Evolutionary conservation across 2,329 filamentous ascomycete genomes (phyloP), one percentile per base, ranked within the genome.

Genomic region (Aspergillus felis): DNA sequence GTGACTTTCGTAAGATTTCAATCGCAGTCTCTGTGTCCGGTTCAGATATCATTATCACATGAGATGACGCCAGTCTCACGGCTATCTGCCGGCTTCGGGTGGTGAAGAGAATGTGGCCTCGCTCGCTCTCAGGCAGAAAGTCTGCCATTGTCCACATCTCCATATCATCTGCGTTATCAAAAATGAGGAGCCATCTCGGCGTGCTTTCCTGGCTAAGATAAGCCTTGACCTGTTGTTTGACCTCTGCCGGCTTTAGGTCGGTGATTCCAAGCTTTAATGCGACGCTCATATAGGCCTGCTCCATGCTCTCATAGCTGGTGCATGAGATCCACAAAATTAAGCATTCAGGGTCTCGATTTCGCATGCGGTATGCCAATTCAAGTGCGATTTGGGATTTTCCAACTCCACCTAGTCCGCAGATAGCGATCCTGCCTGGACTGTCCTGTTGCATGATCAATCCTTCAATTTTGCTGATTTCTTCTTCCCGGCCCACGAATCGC

Each of bases 291-390:
- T 52, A 64, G 1, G 54, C 54, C 35, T 66, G 58, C n/a, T 66
- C 57, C 44, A 66, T 28, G 3, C 17, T 60, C 24, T 50, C 61
- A 6, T 53, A 35, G 55, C 56, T 70, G 20, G 62, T 67, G 28
- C 65, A 65, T 46, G 67, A 61, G n/a, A 71, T 56, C 67, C 68
- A 71, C 41, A 71, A 69, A 14, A 69, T 55, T 22, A 59, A 68
- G 35, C 51, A 61, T 7, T 58, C 35, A 3, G 60, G 58, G 49
- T 53, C 41, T 27, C 20, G 20, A 10, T 66, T 58, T 14, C 47
- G 59, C 22, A 64, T 28, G 6, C 58, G 61, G 50, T 68, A 64
- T 5, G 64, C 61, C 46, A 65, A 56, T 47, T 69, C 65, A 29
- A 71, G 63, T 3, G 65, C 67, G 28, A 70, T 38, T 50, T 70